phyloP scores from a whole-genome alignment of 352 stramenopile species.

The Blastocystis sp. region DNA sequence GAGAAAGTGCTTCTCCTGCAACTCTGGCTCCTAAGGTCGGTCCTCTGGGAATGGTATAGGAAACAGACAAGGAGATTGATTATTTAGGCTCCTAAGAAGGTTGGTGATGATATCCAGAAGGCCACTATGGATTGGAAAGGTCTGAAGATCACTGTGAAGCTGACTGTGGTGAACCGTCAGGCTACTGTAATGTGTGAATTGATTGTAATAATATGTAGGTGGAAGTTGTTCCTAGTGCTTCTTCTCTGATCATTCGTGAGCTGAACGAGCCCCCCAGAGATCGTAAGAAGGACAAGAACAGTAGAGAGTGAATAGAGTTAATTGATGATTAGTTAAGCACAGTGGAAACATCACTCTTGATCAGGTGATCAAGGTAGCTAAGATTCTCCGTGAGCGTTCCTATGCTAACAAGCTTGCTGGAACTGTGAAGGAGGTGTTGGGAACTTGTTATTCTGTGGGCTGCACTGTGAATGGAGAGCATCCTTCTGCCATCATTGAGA shows the following conservation, averaged over 20 bases:
- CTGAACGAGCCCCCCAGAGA: conserved; percentile 97
- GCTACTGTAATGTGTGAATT: conserved; percentile 65
- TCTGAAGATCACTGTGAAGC: conserved; percentile 97
- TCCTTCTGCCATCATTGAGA: conserved; percentile 86
- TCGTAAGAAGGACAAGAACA: conserved; percentile 85
- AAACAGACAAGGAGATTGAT: neutral
- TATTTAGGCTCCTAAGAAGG: conserved; percentile 91
- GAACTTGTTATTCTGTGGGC: conserved; percentile 91
- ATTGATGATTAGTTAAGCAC: conserved; percentile 82
- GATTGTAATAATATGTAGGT: conserved; percentile 39
- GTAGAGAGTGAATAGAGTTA: neutral
- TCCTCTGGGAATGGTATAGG: conserved; percentile 86
- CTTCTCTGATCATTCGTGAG: conserved; percentile 97
- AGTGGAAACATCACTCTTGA: conserved; percentile 98
- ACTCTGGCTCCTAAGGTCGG: conserved; percentile 97
- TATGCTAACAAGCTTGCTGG: conserved; percentile 88
- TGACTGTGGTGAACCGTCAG: conserved; percentile 97
- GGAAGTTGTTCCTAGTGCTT: conserved; percentile 91
- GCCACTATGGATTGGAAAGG: conserved; percentile 99
- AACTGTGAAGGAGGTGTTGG: conserved; percentile 98
- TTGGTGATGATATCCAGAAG: conserved; percentile 99
- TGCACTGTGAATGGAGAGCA: conserved; percentile 97
- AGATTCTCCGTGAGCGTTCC: conserved; percentile 90
- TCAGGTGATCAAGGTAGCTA: conserved; percentile 93
- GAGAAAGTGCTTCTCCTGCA: conserved; percentile 93